phyloP scores from a whole-genome alignment of 805 yeast genomes.

The Starmera caribaea region DNA sequence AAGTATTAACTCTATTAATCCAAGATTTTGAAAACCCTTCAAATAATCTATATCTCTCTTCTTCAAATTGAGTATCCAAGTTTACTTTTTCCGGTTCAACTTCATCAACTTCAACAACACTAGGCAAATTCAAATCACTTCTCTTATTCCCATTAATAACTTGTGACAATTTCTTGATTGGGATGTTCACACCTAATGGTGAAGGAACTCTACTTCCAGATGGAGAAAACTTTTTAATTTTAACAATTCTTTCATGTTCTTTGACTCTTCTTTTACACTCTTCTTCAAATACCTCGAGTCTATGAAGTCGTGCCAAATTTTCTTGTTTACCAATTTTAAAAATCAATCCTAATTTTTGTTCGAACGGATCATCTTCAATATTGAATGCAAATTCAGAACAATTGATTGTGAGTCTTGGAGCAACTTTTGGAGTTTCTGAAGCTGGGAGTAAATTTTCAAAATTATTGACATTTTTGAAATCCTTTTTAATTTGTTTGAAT shows the following conservation, averaged over 20 bases:
- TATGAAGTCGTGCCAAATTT: slow-evolving; percentile 39
- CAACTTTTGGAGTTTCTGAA: slow-evolving; percentile 17
- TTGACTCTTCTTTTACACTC: slow-evolving; percentile 7
- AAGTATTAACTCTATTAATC: slow-evolving; percentile 24
- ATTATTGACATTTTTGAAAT: slow-evolving; percentile 27
- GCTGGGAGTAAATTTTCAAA: slow-evolving; percentile 18
- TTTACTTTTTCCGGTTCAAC: slow-evolving; percentile 23
- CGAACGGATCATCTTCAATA: slow-evolving; percentile 59
- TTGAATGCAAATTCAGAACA: slow-evolving; percentile 33
- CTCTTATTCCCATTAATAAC: neutral
- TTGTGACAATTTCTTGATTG: neutral
- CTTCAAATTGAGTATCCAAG: slow-evolving; percentile 23
- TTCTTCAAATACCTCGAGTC: slow-evolving; percentile 20
- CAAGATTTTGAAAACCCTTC: slow-evolving; percentile 32
- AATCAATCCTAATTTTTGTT: slow-evolving; percentile 46
- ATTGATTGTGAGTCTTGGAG: slow-evolving; percentile 34
- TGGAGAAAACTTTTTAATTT: slow-evolving; percentile 1
- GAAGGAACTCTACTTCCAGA: neutral
- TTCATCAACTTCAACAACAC: slow-evolving; percentile 11
- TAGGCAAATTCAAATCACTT: slow-evolving; percentile 1
- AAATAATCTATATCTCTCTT: slow-evolving; percentile 15
- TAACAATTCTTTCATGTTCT: slow-evolving; percentile 1
- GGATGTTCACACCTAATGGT: neutral
- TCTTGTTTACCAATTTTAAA: slow-evolving; percentile 50
- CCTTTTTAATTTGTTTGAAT: slow-evolving; percentile 31